Base-by-base conservation (phyloP, 148 eudicot species). In the Camellia granthamiana region DNA sequence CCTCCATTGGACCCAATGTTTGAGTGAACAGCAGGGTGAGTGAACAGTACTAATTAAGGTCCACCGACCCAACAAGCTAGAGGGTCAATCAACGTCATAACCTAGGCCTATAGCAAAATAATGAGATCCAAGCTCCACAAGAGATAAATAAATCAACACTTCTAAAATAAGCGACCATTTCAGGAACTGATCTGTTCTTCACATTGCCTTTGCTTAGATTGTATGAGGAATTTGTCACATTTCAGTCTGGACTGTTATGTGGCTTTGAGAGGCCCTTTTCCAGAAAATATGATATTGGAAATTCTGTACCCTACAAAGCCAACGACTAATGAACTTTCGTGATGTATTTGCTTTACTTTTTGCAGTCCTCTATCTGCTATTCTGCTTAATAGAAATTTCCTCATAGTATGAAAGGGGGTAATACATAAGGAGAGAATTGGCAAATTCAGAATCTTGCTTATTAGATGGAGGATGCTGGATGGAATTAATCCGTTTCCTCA, bases 21-120 rank as follows among this genome's bases (percentile, higher is more conserved):
- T 30, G 30, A 30, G 30, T 30, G 30, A 30, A 30, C 30, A 30
- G 30, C 1, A 30, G 30, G 30, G 30, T 30, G 30, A 30, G 30
- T 30, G 30, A 30, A 30, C 30, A 30, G 30, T 30, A 30, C 30
- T 30, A 30, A 30, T 30, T 30, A 30, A 30, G 30, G 30, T 30
- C 30, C 30, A 30, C 30, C 30, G 30, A 30, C 30, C 30, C 30
- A 30, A 30, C 42, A 10, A 72, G 75, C 58, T 21, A 52, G n/a
- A 21, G 59, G 75, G 75, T 52, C 43, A 51, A 52, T 56, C 60
- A 52, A 51, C 58, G 52, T 72, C 60, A 47, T 72, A 72, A 18
- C 60, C 64, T 60, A 15, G 42, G 42, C 75, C 75, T 5, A 23
- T 10, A 72, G 74, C 38, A 58, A 16, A 61, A 41, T 19, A 16